Evolutionary conservation across 164 flowering plant genomes (phyloP), one percentile per base, ranked within the genome.

Genomic region (Nelumbo lutea): DNA sequence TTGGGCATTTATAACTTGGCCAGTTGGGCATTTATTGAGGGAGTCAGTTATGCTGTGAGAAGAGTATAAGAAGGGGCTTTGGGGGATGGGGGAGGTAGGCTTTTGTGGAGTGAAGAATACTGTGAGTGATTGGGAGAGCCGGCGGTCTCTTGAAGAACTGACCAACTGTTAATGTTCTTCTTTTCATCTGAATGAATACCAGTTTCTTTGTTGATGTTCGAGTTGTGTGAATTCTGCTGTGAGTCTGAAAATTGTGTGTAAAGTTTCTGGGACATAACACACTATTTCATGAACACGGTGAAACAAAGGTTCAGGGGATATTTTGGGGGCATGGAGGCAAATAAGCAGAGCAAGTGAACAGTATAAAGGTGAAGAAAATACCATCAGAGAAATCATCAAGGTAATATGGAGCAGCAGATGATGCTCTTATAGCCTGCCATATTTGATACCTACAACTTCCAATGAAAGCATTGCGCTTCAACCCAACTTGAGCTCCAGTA

Each of bases 351-450:
- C 27, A 27, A 27, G 27, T 27, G 27, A 27, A 27, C 27, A 27
- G 27, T 27, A 27, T 27, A 27, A 27, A 27, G 27, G 27, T 27
- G 52, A n/a, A 42, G 45, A 62, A 1, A 58, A 41, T 86, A 93
- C 99, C 99, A 84, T 89, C 98, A 67, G 98, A 88, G 76, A 72
- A 96, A 79, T 96, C 99, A 85, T 96, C 98, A 67, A 96, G 96
- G 81, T 96, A 96, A 79, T 96, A 96, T 58, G 99, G 99, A 75
- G 99, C 99, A 66, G 99, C 98, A 74, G 98, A 96, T 66, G 99
- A 96, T 57, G 99, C 99, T 83, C 99, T 85, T 76, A 96, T 96
- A 59, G 99, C 97, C 81, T 96, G 84, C 99, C 99, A 96, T 56
- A 93, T 68, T 58, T 83, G 88, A 85, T 96, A 96, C 80, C 90